These are phyloP conservation scores for Trichoderma sp. DNA, from an alignment of 2,329 filamentous ascomycete genomes.

Conservation along the genomic window DNA sequence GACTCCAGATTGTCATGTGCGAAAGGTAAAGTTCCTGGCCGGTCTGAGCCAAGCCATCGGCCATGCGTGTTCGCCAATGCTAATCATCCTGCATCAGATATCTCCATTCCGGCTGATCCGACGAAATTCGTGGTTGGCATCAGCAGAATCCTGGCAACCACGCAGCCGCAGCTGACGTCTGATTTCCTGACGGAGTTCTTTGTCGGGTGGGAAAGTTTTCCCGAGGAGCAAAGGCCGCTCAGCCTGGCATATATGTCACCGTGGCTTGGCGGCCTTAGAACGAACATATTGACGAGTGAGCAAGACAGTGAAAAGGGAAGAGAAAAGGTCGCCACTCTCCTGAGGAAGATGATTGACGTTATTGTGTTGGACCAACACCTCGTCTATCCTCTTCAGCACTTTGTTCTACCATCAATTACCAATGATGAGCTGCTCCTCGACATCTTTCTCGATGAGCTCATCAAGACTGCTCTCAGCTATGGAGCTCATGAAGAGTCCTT, in stretches of 20 bases:
- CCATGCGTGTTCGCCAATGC: conserved; percentile 11
- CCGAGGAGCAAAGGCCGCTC: conserved; percentile 66
- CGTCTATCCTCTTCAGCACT: conserved; percentile 63
- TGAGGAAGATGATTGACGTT: conserved; percentile 68
- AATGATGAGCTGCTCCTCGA: conserved; percentile 67
- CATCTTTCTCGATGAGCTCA: conserved; percentile 67
- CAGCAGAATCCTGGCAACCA: conserved; percentile 62
- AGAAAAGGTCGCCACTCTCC: conserved; percentile 65
- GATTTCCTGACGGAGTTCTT: conserved; percentile 76
- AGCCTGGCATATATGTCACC: conserved; percentile 71
- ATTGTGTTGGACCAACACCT: conserved; percentile 63
- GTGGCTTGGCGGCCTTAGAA: conserved; percentile 65
- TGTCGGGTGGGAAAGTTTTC: conserved; percentile 70
- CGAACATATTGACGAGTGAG: conserved; percentile 60
- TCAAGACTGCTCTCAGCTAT: conserved; percentile 62
- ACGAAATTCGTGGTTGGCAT: conserved; percentile 67
- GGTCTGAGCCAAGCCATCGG: neutral
- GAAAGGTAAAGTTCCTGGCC: conserved; percentile 51
- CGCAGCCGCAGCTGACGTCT: conserved; percentile 67
- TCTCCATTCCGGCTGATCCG: conserved; percentile 64
- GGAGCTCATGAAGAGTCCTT: conserved; percentile 61
- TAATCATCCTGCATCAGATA: conserved; percentile 46
- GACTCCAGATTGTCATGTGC: conserved; percentile 63
- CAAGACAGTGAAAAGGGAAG: conserved; percentile 65
- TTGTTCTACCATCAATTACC: conserved; percentile 65